These are phyloP conservation scores for Biscutella auriculata DNA, from an alignment of 441 rosid genomes.

Conservation along the genomic window DNA sequence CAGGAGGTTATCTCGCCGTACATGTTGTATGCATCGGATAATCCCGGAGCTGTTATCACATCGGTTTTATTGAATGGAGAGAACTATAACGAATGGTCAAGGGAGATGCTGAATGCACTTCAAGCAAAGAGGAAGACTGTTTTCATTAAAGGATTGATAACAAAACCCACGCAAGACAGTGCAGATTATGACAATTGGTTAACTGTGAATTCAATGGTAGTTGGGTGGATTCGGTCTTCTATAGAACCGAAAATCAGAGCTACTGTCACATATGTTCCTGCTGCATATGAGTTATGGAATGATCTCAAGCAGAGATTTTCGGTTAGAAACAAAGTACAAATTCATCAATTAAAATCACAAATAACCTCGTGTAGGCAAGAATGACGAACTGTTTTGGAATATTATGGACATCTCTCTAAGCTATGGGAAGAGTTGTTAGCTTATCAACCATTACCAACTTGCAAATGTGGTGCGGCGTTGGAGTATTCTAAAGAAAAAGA, in stretches of 20 bases:
- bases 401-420: neutral
- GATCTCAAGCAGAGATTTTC: neutral
- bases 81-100: no score
- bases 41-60: no score
- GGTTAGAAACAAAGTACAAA: neutral
- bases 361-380: neutral
- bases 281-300: neutral
- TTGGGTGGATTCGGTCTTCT: neutral
- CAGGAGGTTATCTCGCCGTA: no score
- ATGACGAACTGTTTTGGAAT: neutral
- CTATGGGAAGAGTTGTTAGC: neutral
- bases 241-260: neutral
- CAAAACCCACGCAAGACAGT: neutral
- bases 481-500: neutral
- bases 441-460: neutral
- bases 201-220: neutral
- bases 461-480: neutral
- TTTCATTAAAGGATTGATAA: neutral
- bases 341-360: neutral
- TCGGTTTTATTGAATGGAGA: no score
- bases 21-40: no score
- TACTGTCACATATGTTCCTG: neutral
- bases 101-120: no score
- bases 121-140: neutral
- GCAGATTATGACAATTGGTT: neutral